These are phyloP conservation scores for Platismatia glauca DNA, from an alignment of 495 filamentous ascomycete species.

Conservation along the genomic window DNA sequence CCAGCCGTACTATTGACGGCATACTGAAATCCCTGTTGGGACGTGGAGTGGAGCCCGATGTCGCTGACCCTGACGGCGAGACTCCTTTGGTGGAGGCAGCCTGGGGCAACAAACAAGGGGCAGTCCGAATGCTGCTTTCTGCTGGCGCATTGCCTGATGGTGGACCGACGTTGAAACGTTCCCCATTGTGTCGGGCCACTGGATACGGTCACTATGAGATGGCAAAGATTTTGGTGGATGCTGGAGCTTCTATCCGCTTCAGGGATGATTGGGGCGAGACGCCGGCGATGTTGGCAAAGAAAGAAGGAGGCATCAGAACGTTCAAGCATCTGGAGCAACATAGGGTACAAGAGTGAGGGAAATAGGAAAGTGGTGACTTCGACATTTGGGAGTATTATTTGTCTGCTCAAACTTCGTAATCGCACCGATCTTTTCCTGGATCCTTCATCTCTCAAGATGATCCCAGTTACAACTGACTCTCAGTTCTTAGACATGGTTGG, in stretches of 20 bases:
- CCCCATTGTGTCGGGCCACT: neutral
- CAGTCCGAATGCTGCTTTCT: neutral
- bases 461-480: no score
- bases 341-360: no score
- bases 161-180: neutral
- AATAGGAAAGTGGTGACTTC: no score
- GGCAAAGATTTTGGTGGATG: neutral
- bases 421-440: no score
- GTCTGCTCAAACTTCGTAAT: no score
- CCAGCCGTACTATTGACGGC: accelerated
- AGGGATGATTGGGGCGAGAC: neutral
- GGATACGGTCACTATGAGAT: neutral
- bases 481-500: no score
- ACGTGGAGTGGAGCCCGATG: neutral
- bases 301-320: neutral
- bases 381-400: no score
- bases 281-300: neutral
- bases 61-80: neutral
- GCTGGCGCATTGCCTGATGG: neutral
- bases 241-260: neutral
- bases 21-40: neutral
- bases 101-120: accelerated
- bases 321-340: neutral
- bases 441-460: no score
- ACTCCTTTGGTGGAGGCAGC: neutral